These are phyloP conservation scores for Boletellus ananiceps DNA, from an alignment of 768 basidiomycete genomes.

Conservation along the genomic window DNA sequence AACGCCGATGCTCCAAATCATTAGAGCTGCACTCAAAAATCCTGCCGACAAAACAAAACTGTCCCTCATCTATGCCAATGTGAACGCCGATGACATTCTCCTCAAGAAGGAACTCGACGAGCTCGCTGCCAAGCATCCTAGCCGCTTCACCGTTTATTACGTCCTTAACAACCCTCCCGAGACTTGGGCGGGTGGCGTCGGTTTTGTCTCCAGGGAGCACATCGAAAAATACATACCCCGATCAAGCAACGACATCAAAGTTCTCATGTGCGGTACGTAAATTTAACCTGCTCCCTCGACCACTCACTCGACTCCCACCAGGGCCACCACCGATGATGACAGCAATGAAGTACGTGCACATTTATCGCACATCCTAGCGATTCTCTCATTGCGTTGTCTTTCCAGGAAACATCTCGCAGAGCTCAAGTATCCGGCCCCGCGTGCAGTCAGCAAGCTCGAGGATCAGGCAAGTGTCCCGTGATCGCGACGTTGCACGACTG, in stretches of 20 bases:
- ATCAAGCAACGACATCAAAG: constrained; percentile 62
- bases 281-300: constrained; percentile 7
- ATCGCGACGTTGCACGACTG: constrained; percentile 4
- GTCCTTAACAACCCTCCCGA: constrained; percentile 93
- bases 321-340: constrained; percentile 73
- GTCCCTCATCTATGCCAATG: constrained; percentile 94
- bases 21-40: constrained; percentile 88
- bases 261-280: constrained; percentile 79
- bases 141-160: constrained; percentile 77
- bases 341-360: constrained; percentile 68
- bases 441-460: constrained; percentile 87
- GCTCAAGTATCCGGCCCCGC: constrained; percentile 82
- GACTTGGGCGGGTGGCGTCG: constrained; percentile 83
- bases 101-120: constrained; percentile 84
- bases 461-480: constrained; percentile 56
- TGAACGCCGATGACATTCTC: constrained; percentile 88
- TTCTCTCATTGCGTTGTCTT: constrained; percentile 1
- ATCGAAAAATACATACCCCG: constrained; percentile 79
- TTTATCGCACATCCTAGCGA: background rate
- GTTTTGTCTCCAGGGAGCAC: constrained; percentile 91
- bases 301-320: constrained; percentile 21
- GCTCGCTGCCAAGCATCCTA: constrained; percentile 56
- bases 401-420: constrained; percentile 82
- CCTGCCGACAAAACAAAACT: constrained; percentile 79
- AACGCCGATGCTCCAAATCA: constrained; percentile 98